A percentile compares a stretch with the other conserved stretches of the same genome.
Conservation (phyloP, 2,329 filamentous ascomycete species). For the Diaporthe sp. region DNA sequence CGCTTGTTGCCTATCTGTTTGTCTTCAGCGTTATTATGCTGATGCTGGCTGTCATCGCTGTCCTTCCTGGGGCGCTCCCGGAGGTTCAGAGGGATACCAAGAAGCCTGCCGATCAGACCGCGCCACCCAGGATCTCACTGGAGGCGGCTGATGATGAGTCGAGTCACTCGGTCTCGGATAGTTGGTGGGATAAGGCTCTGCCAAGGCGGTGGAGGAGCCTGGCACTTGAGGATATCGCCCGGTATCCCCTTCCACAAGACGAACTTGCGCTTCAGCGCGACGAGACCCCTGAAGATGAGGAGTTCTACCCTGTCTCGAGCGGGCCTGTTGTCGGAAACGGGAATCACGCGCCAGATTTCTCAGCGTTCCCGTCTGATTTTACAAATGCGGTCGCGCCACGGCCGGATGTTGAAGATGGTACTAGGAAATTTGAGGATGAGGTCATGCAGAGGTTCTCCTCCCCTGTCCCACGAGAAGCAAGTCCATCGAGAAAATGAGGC, state of each 20-base stretch:
- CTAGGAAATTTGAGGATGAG: background rate
- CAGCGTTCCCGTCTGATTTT: background rate
- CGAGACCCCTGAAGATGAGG: background rate
- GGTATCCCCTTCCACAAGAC: background rate
- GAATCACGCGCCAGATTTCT: background rate
- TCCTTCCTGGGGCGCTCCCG: slow-evolving; percentile 19
- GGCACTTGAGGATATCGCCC: slow-evolving; percentile 36
- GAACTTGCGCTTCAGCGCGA: slow-evolving; percentile 29
- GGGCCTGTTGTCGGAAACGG: background rate
- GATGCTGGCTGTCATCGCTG: slow-evolving; percentile 4
- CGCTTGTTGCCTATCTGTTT: slow-evolving; percentile 8
- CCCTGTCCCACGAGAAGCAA: background rate
- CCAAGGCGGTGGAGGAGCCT: slow-evolving; percentile 18
- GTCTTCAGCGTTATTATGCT: slow-evolving; percentile 24
- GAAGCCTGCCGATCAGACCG: background rate
- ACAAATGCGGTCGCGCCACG: background rate
- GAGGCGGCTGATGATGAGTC: background rate
- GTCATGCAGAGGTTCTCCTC: slow-evolving; percentile 3
- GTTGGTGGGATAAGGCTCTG: slow-evolving; percentile 4
- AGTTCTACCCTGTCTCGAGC: background rate
- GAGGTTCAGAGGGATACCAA: slow-evolving; percentile 27
- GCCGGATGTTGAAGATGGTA: background rate
- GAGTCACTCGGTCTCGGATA: background rate
- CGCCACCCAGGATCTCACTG: background rate
- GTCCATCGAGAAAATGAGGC: background rate